phyloP scores from a whole-genome alignment of 192 early-diverging fungal genomes.

The Allomyces macrogynus region DNA sequence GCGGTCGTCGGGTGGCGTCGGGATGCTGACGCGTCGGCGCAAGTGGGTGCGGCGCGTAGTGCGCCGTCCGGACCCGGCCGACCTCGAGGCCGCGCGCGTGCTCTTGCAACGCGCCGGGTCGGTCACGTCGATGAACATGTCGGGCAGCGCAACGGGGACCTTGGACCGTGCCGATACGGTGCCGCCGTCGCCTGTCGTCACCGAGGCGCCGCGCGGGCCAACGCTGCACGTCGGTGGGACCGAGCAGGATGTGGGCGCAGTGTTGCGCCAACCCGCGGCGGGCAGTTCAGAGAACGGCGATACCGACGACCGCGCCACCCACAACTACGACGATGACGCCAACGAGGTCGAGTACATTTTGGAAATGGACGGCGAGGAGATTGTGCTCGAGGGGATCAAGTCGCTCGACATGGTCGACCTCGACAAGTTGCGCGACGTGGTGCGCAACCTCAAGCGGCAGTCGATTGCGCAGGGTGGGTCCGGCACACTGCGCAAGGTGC shows the following conservation, averaged over 20 bases:
- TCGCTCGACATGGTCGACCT: background rate
- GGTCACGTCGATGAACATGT: background rate
- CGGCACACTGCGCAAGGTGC: too few relatives aligned
- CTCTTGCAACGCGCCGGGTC: background rate
- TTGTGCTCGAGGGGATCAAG: background rate
- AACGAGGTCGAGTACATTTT: background rate
- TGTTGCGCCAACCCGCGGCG: background rate
- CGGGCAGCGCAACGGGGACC: background rate
- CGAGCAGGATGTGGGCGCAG: background rate
- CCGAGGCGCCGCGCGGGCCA: background rate
- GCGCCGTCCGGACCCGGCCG: background rate
- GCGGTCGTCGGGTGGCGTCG: slow-evolving; percentile 17
- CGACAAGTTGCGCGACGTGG: background rate
- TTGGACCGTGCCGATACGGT: background rate
- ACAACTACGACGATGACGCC: background rate
- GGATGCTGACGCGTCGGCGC: slow-evolving; percentile 36
- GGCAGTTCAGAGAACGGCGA: background rate
- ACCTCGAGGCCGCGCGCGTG: background rate
- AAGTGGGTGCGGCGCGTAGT: slow-evolving; percentile 29
- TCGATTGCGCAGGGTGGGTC: background rate
- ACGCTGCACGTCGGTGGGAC: background rate
- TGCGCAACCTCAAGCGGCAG: background rate
- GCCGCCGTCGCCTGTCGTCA: background rate
- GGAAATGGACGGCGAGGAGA: background rate
- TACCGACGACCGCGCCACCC: background rate